Conservation (phyloP, 1,139 yeast genomes). For the Tardiomyces digboiensis region DNA sequence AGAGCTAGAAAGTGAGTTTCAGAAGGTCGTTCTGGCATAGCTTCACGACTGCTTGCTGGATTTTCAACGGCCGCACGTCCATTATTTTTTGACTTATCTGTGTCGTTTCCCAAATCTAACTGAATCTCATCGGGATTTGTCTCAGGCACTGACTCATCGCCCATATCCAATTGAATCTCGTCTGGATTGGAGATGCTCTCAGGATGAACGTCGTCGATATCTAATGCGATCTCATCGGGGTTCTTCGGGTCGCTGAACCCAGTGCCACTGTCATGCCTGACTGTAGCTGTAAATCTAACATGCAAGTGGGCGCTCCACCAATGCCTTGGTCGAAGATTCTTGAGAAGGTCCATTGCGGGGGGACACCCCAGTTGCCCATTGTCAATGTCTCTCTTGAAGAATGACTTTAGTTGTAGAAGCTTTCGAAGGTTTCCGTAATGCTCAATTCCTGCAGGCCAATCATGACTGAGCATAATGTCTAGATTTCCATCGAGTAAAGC, state of each 20-base stretch:
- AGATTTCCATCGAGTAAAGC: constrained; percentile 25
- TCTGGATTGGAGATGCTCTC: constrained; percentile 14
- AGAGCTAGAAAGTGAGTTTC: constrained; percentile 63
- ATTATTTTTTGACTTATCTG: constrained; percentile 6
- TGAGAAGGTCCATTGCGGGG: constrained; percentile 47
- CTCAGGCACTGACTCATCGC: constrained; percentile 6
- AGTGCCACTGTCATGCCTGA: constrained; percentile 25
- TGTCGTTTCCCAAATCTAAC: constrained; percentile 18
- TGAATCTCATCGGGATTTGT: not conserved
- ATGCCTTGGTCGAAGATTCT: constrained; percentile 46
- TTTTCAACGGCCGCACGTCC: constrained; percentile 1
- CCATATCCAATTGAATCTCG: constrained; percentile 24
- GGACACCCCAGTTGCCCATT: constrained; percentile 66
- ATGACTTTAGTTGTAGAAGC: constrained; percentile 53
- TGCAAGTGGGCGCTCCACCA: constrained; percentile 95
- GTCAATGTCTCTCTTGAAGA: constrained; percentile 53
- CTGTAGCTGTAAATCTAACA: constrained; percentile 54
- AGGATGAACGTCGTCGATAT: not conserved
- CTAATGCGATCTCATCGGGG: not conserved
- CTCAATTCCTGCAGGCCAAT: constrained; percentile 88
- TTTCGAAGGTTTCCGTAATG: constrained; percentile 45
- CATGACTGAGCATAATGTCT: constrained; percentile 69
- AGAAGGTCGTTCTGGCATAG: constrained; percentile 1
- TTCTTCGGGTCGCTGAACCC: not conserved
- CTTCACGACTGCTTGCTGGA: constrained; percentile 4